Percentiles rank a stretch among this genome's conserved stretches.
These are phyloP conservation scores for Stephania yunnanensis DNA, from an alignment of 164 flowering plant species.

Conservation along the genomic window DNA sequence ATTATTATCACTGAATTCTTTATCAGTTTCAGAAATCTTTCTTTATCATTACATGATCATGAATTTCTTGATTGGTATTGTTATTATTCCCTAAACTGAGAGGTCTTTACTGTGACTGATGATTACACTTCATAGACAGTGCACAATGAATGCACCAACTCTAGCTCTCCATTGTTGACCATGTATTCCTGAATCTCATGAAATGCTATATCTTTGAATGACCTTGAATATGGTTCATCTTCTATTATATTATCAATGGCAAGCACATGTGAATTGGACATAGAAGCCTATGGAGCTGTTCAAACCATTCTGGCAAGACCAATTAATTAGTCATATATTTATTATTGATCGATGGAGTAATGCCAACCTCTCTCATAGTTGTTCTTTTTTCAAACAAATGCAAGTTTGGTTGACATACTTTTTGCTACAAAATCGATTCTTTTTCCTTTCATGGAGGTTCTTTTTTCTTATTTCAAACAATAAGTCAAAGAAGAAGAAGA, in stretches of 20 bases:
- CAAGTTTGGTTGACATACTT: no score
- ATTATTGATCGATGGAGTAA: neutral
- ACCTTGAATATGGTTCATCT: neutral
- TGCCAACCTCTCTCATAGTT: neutral
- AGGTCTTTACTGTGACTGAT: neutral
- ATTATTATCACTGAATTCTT: neutral
- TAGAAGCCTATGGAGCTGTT: neutral
- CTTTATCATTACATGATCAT: neutral
- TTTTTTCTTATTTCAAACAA: no score
- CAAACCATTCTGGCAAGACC: neutral
- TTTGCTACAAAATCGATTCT: no score
- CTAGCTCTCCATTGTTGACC: neutral
- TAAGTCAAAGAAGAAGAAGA: no score
- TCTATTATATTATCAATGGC: neutral
- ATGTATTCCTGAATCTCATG: neutral
- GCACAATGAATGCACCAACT: neutral
- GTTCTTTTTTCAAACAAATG: no score
- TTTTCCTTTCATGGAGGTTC: no score
- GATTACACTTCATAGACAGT: neutral
- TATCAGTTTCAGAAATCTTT: neutral
- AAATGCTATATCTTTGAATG: neutral
- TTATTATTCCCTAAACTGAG: neutral
- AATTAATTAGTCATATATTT: neutral
- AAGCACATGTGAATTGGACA: neutral
- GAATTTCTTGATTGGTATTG: neutral